Evolutionary conservation across 257 asterid species (phyloP).

Genomic region (Solanum appendiculatum): DNA sequence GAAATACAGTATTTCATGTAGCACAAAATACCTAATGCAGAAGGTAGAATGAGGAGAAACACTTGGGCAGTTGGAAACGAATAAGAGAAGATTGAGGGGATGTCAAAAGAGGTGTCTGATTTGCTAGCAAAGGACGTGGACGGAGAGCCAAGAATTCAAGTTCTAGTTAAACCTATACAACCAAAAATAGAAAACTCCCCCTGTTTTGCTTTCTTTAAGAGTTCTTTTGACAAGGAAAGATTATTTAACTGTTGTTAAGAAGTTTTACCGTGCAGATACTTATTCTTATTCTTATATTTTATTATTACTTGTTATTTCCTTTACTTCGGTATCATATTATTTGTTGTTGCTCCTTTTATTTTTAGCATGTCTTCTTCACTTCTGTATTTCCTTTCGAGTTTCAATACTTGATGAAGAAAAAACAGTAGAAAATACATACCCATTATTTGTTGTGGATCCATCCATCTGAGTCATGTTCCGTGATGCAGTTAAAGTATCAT

Average conservation of each 20-base stretch:
- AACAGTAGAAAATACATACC: neutral
- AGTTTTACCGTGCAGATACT: neutral
- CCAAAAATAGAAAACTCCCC: neutral
- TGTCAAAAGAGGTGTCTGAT: neutral
- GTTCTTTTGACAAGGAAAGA: neutral
- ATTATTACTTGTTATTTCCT: neutral
- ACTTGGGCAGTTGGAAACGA: neutral
- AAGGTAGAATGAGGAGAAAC: neutral
- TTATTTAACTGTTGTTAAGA: neutral
- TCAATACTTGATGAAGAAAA: neutral
- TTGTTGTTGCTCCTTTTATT: neutral
- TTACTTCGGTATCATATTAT: neutral
- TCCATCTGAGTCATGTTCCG: constrained; percentile 13
- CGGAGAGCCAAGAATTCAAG: neutral
- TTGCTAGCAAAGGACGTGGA: neutral
- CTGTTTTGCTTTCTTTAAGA: neutral
- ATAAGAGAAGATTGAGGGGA: neutral
- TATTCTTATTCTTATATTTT: neutral
- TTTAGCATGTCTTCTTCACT: neutral
- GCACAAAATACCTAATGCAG: neutral
- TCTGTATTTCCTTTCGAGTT: neutral
- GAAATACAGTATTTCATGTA: neutral
- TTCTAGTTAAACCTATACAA: neutral
- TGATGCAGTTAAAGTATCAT: constrained; percentile 15
- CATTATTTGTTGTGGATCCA: constrained; percentile 19